Base-by-base conservation (phyloP, 1,284 basidiomycete species). In the Sanghuangporus baumii region DNA sequence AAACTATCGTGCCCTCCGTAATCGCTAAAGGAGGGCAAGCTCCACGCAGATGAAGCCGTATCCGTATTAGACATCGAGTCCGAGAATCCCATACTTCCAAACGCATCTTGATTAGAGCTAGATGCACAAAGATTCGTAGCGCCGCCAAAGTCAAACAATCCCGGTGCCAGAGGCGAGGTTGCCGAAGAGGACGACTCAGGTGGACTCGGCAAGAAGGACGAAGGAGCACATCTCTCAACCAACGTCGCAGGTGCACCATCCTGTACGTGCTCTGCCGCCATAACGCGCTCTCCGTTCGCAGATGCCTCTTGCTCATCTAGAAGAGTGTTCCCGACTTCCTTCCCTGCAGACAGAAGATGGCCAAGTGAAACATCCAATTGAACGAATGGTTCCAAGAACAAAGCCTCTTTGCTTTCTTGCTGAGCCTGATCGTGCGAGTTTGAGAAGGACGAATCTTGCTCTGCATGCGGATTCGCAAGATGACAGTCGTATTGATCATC, bases 81-180 rank as follows among this genome's bases (percentile, higher is more conserved):
- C 20, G 36, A 51, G 38, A 60, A 60, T 47, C 59, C 59, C 34
- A 60, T 8, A 52, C 40, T 23, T 37, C 36, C 38, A 11, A 52
- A 41, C 16, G 37, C 18, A 7, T 50, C 40, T n/a, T 48, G 36
- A 11, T 47, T 54, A 11, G 61, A 62, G 5, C 61, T 36, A 37
- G 56, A 54, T 9, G 61, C 61, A n/a, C 43, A 38, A 41, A 62
- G 61, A 31, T 62, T 62, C 20, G 61, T 62, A 9, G 57, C 50
- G 8, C 26, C 9, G 16, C 31, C 41, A n/a, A 62, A 43, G 26
- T 38, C 55, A 11, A 46, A 62, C 14, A 47, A 26, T 26, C 20
- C 36, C 1, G 20, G 20, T 2, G 41, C 56, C 3, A 12, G 18
- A 31, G 55, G 61, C 14, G 61, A 62, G 20, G 34, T 47, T 7